Evolutionary conservation across 108 stramenopile genomes (phyloP).

Genomic region (Cyclotella atomus): DNA sequence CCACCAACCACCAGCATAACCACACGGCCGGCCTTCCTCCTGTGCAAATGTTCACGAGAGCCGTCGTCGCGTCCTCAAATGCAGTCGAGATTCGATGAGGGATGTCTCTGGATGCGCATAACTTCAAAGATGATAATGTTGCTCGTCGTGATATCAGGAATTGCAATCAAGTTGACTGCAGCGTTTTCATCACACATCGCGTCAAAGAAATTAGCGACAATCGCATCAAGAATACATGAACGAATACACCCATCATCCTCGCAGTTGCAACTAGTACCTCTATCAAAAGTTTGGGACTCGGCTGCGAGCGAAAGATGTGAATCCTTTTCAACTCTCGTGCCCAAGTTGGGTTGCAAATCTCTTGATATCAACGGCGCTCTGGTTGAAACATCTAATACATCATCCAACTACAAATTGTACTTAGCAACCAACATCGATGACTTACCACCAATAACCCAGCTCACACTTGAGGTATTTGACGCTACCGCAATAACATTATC

Average conservation of each 20-base stretch:
- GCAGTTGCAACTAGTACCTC: slow-evolving; percentile 29
- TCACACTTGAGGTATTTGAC: slow-evolving; percentile 79
- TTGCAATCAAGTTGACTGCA: neutral
- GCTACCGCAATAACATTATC: slow-evolving; percentile 70
- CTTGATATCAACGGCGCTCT: slow-evolving; percentile 27
- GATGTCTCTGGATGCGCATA: no score
- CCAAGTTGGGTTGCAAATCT: slow-evolving; percentile 27
- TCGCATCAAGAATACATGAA: slow-evolving; percentile 64
- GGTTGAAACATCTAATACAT: neutral
- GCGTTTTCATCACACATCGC: slow-evolving; percentile 5
- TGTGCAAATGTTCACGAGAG: no score
- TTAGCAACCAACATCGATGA: slow-evolving; percentile 70
- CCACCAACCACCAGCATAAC: no score
- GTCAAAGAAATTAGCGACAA: slow-evolving; percentile 54
- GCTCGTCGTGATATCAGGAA: neutral
- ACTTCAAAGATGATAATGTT: neutral
- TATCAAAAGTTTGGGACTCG: slow-evolving; percentile 46
- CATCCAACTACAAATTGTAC: slow-evolving; percentile 30
- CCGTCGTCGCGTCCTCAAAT: no score
- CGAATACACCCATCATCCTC: slow-evolving; percentile 34
- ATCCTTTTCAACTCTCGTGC: slow-evolving; percentile 33
- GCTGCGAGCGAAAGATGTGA: neutral
- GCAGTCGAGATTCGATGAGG: no score
- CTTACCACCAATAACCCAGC: slow-evolving; percentile 68
- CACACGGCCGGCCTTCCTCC: no score